These are phyloP conservation scores for Vitis riparia DNA, from an alignment of 164 flowering plant species.

Conservation along the genomic window DNA sequence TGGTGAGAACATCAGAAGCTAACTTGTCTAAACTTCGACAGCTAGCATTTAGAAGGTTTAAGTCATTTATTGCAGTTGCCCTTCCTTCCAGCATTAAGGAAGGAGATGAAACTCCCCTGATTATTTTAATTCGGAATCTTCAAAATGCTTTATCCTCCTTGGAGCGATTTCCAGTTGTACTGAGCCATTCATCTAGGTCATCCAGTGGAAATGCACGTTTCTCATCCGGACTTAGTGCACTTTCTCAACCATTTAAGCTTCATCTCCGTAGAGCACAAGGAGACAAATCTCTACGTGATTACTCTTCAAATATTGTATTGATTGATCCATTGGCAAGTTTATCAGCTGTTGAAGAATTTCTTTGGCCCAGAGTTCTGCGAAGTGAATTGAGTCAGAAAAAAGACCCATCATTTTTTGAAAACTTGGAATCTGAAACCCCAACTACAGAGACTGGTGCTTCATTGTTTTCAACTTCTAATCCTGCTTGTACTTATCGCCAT, in stretches of 20 bases:
- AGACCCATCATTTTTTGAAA: slow-evolving; percentile 52
- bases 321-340: slow-evolving; percentile 97
- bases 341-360: slow-evolving; percentile 94
- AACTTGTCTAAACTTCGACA: slow-evolving; percentile 72
- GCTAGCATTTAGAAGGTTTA: slow-evolving; percentile 77
- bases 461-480: slow-evolving; percentile 63
- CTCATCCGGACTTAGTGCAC: slow-evolving; percentile 90
- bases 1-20: slow-evolving; percentile 70
- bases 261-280: slow-evolving; percentile 92
- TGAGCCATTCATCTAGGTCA: slow-evolving; percentile 85
- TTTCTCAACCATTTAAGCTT: slow-evolving; percentile 89
- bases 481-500: slow-evolving; percentile 67
- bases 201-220: slow-evolving; percentile 74
- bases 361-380: slow-evolving; percentile 92
- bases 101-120: slow-evolving; percentile 63
- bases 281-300: slow-evolving; percentile 92
- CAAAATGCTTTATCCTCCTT: slow-evolving; percentile 91
- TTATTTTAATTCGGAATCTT: slow-evolving; percentile 81
- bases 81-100: slow-evolving; percentile 53
- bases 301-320: slow-evolving; percentile 86
- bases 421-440: slow-evolving; percentile 62
- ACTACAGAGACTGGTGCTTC: slow-evolving; percentile 67
- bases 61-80: slow-evolving; percentile 70
- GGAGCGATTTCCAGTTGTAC: slow-evolving; percentile 91
- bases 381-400: slow-evolving; percentile 70